Evolutionary conservation across 23 red algal species (phyloP), one percentile per base, ranked within the genome.

Genomic region (Agarophyton chilense): DNA sequence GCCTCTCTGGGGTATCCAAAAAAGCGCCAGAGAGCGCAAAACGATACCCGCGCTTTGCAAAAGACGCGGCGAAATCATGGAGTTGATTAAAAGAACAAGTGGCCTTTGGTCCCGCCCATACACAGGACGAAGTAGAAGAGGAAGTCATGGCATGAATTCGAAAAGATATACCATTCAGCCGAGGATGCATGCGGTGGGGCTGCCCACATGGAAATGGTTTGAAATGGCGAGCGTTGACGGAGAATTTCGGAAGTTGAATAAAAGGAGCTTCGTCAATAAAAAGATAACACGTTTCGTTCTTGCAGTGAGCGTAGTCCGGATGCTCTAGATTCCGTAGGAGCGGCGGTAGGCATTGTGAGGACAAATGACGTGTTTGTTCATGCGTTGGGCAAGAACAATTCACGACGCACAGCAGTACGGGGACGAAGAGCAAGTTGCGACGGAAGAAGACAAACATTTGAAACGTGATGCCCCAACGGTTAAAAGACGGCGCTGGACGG

Each of bases 71-170:
- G 24, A 83, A 83, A 56, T 65, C 43, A 38, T 47, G 26, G 21
- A 83, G 79, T 56, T 83, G 55, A 56, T 83, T 83, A 44, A 66
- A 83, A n/a, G 79, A 65, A 38, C 79, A 83, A 17, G 8, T 17
- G 34, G 19, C 4, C 40, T 61, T 65, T 8, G 51, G 79, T 47
- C 79, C 79, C 18, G 79, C 79, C 52, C 52, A 83, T 29, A 83
- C 66, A 32, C 79, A 83, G 31, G 61, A 65, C 40, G 82, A 38
- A 29, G 43, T 38, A 4, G 60, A 29, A 10, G 82, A 86, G n/a
- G 64, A 70, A 25, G 82, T 86, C 44, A 49, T 49, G 61, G 39
- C 7, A 21, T 70, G 60, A 22, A 86, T 41, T 1, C 44, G 32
- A n/a, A 67, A 67, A 45, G 79, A 19, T n/a, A 83, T 83, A 22